Percentiles rank a stretch among this genome's conserved stretches.
Conservation (phyloP, 495 filamentous ascomycete species). For the Aspergillus baeticus region DNA sequence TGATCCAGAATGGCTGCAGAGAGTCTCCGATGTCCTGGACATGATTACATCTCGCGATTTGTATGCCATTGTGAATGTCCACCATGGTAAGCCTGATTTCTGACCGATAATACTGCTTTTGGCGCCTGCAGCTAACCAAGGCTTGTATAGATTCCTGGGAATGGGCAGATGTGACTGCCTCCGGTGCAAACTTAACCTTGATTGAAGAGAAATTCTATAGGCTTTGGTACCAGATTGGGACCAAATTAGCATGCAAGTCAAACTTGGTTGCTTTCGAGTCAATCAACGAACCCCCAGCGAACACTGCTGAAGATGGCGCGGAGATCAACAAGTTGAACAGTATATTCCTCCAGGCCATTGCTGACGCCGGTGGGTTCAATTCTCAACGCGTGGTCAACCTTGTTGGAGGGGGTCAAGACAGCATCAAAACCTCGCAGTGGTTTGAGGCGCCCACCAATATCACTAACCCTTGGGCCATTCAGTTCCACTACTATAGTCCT, state of each 20-base stretch:
- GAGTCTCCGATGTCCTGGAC: slow-evolving; percentile 60
- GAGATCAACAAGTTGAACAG: slow-evolving; percentile 55
- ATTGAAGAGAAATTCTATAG: slow-evolving; percentile 57
- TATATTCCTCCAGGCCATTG: slow-evolving; percentile 56
- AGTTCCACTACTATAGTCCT: slow-evolving; percentile 64
- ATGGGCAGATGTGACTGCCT: slow-evolving; percentile 55
- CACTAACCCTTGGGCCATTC: slow-evolving; percentile 58
- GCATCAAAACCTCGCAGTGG: slow-evolving; percentile 52
- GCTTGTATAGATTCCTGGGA: slow-evolving; percentile 46
- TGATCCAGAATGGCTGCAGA: slow-evolving; percentile 53
- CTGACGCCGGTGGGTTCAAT: slow-evolving; percentile 57
- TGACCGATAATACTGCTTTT: too few relatives aligned
- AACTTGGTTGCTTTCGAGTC: slow-evolving; percentile 57
- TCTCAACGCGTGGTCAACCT: slow-evolving; percentile 56
- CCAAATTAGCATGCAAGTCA: slow-evolving; percentile 53
- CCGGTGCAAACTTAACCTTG: slow-evolving; percentile 46
- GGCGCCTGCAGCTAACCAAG: not conserved
- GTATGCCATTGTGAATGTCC: slow-evolving; percentile 57
- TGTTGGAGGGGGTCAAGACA: slow-evolving; percentile 50
- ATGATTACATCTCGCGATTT: slow-evolving; percentile 51
- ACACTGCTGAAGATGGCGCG: slow-evolving; percentile 46
- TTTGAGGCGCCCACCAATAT: slow-evolving; percentile 49
- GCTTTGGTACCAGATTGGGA: slow-evolving; percentile 60
- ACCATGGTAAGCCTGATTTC: slow-evolving; percentile 43
- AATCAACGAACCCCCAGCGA: slow-evolving; percentile 59